Conservation (phyloP, 2,329 filamentous ascomycete genomes). For the Penicillium sp. region DNA sequence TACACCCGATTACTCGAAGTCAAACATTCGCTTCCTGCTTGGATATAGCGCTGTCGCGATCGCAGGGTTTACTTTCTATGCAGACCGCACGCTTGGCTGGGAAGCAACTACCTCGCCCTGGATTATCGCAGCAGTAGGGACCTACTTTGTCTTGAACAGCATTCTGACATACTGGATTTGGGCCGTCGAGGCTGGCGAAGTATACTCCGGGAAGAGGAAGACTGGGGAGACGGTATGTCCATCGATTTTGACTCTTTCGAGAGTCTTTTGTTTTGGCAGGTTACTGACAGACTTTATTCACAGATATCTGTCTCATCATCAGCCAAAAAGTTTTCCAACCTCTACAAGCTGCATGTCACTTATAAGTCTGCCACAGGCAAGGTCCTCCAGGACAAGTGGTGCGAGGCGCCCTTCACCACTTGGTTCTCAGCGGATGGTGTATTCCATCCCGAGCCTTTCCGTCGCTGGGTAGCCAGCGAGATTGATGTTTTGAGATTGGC, state of each 20-base stretch:
- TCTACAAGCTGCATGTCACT: conserved; percentile 70
- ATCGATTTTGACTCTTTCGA: background rate
- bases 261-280: background rate
- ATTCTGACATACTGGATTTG: conserved; percentile 80
- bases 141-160: conserved; percentile 77
- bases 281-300: conserved; percentile 3
- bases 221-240: conserved; percentile 62
- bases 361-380: conserved; percentile 42
- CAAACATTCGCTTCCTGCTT: conserved; percentile 77
- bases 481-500: conserved; percentile 55
- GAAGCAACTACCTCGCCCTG: conserved; percentile 73
- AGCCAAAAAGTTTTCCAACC: conserved; percentile 74
- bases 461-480: conserved; percentile 60
- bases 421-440: conserved; percentile 60
- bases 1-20: conserved; percentile 73
- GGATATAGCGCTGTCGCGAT: conserved; percentile 81
- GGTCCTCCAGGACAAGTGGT: conserved; percentile 46
- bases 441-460: conserved; percentile 61
- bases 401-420: conserved; percentile 57
- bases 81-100: conserved; percentile 90
- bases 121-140: conserved; percentile 72
- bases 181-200: conserved; percentile 73
- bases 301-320: conserved; percentile 72
- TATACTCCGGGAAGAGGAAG: conserved; percentile 73
- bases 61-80: conserved; percentile 78